Base-by-base conservation (phyloP, 1,139 yeast genomes). In the Geotrichum fermentans region DNA sequence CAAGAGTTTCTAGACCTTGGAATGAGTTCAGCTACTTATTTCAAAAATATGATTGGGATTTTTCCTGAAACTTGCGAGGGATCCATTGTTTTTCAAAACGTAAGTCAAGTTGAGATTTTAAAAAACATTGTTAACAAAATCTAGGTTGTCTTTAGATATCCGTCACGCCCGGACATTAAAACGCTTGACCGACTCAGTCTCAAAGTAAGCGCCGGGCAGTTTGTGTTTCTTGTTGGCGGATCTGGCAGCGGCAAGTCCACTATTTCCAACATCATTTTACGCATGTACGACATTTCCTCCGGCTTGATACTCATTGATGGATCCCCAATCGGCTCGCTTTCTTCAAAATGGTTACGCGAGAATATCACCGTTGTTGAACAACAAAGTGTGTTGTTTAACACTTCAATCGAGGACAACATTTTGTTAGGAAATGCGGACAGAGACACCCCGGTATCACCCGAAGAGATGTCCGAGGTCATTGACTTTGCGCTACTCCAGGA, bases 231-330 rank as follows among this genome's bases (percentile, higher is more conserved):
- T 1, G 76, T 92, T 43, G 98, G 98, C 0, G 73, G 75, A 53
- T 88, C 97, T 0, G 98, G 98, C 0, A 81, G 92, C 0, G 98
- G 98, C 0, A 92, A 92, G 63, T 88, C 97, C 0, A 85, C 97
- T 0, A 55, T 92, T 10, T 78, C 84, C 0, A 77, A 76, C 41
- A 64, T 92, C 3, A 59, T 92, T 2, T 63, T 83, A 52, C 77
- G 77, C 28, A 73, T 86, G 36, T 88, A 89, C 56, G 55, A 63
- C 0, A 69, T 73, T 0, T 56, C 63, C 4, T 52, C 63, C 0
- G 90, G 92, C 0, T 52, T 59, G 0, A 75, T 90, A 2, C 62
- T 62, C 5, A 64, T 89, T 17, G 90, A 82, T 61, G 83, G 79
- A 0, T 60, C 66, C 38, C 68, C 76, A 33, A 60, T 83, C 1